phyloP scores from a whole-genome alignment of 768 basidiomycete species.

The Lactarius trivialis region DNA sequence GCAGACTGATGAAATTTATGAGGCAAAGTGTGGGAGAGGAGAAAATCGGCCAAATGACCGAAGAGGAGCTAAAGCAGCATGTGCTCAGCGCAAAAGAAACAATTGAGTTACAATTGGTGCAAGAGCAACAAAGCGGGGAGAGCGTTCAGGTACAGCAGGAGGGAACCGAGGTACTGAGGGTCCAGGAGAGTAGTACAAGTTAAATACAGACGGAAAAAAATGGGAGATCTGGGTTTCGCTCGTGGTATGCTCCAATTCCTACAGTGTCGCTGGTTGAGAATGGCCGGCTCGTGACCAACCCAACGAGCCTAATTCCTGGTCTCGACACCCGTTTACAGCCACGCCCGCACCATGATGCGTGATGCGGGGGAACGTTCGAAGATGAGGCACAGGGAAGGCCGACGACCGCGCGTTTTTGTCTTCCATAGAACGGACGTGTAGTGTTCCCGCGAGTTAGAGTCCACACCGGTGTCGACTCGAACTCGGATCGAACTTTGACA shows the following conservation, averaged over 20 bases:
- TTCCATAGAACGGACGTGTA: constrained; percentile 13
- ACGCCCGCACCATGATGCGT: neutral
- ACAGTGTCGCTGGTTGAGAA: too few relatives aligned
- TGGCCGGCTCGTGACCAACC: too few relatives aligned
- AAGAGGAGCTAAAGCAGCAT: constrained; percentile 16
- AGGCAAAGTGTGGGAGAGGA: constrained; percentile 41
- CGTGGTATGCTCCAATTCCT: too few relatives aligned
- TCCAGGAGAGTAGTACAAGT: too few relatives aligned
- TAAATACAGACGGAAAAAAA: too few relatives aligned
- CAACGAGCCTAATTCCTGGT: too few relatives aligned
- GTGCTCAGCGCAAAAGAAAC: constrained; percentile 17
- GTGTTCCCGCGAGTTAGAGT: too few relatives aligned
- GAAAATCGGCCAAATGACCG: constrained; percentile 29
- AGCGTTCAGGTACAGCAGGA: neutral
- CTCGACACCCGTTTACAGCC: too few relatives aligned
- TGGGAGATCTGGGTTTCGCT: too few relatives aligned
- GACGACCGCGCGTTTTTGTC: constrained; percentile 20
- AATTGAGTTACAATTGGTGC: neutral
- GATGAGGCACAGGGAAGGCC: constrained; percentile 18
- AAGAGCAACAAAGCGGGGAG: neutral
- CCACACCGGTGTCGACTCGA: too few relatives aligned
- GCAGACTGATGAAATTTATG: constrained; percentile 47
- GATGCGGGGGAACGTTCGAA: constrained; percentile 18
- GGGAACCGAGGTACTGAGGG: too few relatives aligned
- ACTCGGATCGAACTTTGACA: too few relatives aligned